These are phyloP conservation scores for Platanthera zijinensis DNA, from an alignment of 106 monocot genomes.

Conservation along the genomic window DNA sequence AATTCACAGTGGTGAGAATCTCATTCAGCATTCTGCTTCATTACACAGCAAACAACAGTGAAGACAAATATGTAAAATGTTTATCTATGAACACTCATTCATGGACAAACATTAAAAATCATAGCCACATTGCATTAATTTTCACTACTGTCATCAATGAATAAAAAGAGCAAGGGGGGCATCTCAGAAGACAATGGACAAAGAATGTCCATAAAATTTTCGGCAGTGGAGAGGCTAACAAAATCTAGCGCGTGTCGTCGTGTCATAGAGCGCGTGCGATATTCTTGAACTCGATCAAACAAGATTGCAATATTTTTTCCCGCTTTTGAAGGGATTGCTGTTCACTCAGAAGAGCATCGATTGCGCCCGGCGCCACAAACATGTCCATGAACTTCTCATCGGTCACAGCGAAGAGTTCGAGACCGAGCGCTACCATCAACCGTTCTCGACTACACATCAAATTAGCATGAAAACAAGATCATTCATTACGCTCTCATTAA, in stretches of 20 bases:
- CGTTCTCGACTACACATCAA: conserved; percentile 52
- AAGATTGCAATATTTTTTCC: conserved; percentile 78
- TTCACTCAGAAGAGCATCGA: conserved; percentile 69
- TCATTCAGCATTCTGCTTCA: no score
- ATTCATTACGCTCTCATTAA: neutral
- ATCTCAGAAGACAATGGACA: neutral
- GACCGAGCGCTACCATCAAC: conserved; percentile 61
- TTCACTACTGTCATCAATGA: neutral
- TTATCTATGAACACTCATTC: neutral
- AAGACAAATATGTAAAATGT: neutral
- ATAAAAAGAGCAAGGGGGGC: neutral
- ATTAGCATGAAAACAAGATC: neutral
- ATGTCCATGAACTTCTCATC: conserved; percentile 97
- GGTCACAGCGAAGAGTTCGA: conserved; percentile 82
- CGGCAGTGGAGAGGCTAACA: neutral
- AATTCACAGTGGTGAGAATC: no score
- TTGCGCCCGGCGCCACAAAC: conserved; percentile 89
- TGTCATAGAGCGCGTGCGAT: conserved; percentile 59
- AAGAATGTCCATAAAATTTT: conserved; percentile 6
- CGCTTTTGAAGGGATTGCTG: conserved; percentile 67
- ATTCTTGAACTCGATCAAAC: conserved; percentile 91
- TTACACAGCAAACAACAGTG: no score
- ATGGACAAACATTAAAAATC: neutral
- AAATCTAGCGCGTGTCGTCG: conserved; percentile 13
- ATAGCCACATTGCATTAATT: neutral